These are phyloP conservation scores for Candida morakotiae DNA, from an alignment of 805 yeast species.

Conservation along the genomic window DNA sequence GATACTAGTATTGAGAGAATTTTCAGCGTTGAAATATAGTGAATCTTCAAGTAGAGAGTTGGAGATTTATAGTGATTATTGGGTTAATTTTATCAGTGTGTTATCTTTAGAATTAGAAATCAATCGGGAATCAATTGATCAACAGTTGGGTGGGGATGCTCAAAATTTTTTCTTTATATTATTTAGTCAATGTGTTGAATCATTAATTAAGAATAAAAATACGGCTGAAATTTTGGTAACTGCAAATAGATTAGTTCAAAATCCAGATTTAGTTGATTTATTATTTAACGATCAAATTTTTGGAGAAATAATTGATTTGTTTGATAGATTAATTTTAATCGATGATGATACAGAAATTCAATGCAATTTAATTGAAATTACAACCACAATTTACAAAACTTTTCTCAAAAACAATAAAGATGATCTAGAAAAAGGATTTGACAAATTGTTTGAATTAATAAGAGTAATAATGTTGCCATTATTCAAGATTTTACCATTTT, in stretches of 20 bases:
- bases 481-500: conserved; percentile 55
- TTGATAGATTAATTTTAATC: conserved; percentile 66
- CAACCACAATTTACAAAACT: conserved; percentile 26
- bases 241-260: conserved; percentile 47
- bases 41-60: conserved; percentile 36
- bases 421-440: conserved; percentile 52
- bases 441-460: conserved; percentile 76
- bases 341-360: conserved; percentile 63
- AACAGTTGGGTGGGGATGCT: conserved; percentile 49
- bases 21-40: conserved; percentile 59
- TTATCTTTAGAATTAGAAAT: conserved; percentile 60
- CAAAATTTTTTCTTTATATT: conserved; percentile 71
- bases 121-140: conserved; percentile 37
- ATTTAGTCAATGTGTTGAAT: conserved; percentile 80
- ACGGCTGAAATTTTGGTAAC: conserved; percentile 49
- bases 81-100: conserved; percentile 78
- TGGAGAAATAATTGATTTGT: conserved; percentile 68
- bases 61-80: conserved; percentile 52
- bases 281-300: conserved; percentile 66
- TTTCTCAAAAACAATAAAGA: conserved; percentile 33
- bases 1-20: conserved; percentile 73
- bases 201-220: conserved; percentile 48
- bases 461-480: conserved; percentile 66
- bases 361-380: conserved; percentile 41
- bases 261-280: conserved; percentile 52